These are phyloP conservation scores for Pseudogymnoascus sp. DNA, from an alignment of 2,329 filamentous ascomycete species.

Conservation along the genomic window DNA sequence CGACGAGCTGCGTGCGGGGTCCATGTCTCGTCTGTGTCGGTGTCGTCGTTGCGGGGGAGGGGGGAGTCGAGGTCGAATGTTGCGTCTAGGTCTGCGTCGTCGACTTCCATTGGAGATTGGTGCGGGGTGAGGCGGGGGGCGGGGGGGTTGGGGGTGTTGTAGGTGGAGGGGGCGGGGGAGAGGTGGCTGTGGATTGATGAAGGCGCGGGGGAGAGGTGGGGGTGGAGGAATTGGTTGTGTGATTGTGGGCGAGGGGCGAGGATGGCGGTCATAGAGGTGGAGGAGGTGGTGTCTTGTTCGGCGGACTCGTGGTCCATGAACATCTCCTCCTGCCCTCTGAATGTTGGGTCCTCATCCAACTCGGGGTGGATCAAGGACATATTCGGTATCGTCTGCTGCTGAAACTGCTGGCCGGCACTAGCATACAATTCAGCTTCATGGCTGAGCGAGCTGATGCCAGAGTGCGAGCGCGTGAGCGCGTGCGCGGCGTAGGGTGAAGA, in stretches of 20 bases:
- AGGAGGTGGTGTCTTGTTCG: background rate
- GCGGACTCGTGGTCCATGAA: background rate
- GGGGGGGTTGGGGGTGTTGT: background rate
- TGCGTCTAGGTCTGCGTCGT: background rate
- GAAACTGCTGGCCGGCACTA: background rate
- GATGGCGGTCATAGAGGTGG: no score
- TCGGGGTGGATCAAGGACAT: background rate
- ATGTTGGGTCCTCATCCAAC: background rate
- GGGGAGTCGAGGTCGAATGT: background rate
- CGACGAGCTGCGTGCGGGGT: slow-evolving; percentile 15
- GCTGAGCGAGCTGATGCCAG: background rate
- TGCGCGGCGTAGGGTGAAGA: background rate
- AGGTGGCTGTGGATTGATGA: background rate
- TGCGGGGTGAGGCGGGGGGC: background rate
- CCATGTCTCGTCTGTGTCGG: slow-evolving; percentile 11
- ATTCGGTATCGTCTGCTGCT: background rate
- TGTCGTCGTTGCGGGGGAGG: background rate
- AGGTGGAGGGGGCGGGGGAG: background rate
- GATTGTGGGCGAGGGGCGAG: background rate
- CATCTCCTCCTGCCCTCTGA: background rate
- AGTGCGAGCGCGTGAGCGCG: background rate
- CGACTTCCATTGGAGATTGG: background rate
- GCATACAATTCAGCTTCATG: background rate
- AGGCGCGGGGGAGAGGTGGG: background rate
- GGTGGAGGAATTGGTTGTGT: background rate